Evolutionary conservation across 2,329 filamentous ascomycete genomes (phyloP).

Genomic region (Emmonsiellopsis sp.): DNA sequence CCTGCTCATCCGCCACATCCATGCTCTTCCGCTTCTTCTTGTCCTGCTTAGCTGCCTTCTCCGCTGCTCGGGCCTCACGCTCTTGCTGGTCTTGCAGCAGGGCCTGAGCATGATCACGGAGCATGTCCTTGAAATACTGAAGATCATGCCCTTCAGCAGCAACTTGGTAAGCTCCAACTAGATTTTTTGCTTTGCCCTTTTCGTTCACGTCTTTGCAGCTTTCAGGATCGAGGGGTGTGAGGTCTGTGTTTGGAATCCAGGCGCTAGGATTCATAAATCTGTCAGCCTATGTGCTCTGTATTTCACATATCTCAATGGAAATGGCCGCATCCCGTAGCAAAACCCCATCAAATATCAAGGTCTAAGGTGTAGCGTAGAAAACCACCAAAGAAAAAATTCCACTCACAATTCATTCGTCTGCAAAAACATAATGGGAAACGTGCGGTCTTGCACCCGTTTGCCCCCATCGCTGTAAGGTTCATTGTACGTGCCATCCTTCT

Average conservation of each 20-base stretch:
- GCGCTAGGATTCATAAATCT: slow-evolving; percentile 47
- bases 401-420: slow-evolving; percentile 95
- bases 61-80: slow-evolving; percentile 55
- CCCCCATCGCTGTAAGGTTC: slow-evolving; percentile 82
- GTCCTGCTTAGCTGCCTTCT: slow-evolving; percentile 46
- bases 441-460: slow-evolving; percentile 74
- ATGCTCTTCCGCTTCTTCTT: slow-evolving; percentile 41
- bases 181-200: slow-evolving; percentile 67
- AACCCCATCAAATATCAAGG: neutral
- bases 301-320: neutral
- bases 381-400: neutral
- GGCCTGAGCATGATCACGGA: slow-evolving; percentile 51
- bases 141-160: slow-evolving; percentile 71
- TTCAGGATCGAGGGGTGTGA: slow-evolving; percentile 67
- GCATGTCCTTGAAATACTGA: slow-evolving; percentile 72
- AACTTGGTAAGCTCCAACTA: slow-evolving; percentile 70
- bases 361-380: neutral
- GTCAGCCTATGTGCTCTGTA: neutral
- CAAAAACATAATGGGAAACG: slow-evolving; percentile 92
- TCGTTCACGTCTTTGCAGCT: slow-evolving; percentile 60
- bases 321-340: neutral
- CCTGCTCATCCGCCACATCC: slow-evolving; percentile 41
- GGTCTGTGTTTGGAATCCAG: slow-evolving; percentile 80
- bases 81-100: slow-evolving; percentile 51
- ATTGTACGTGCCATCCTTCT: slow-evolving; percentile 75